Base-by-base conservation (phyloP, 805 yeast species). In the Sugiyamaella chiloensis region DNA sequence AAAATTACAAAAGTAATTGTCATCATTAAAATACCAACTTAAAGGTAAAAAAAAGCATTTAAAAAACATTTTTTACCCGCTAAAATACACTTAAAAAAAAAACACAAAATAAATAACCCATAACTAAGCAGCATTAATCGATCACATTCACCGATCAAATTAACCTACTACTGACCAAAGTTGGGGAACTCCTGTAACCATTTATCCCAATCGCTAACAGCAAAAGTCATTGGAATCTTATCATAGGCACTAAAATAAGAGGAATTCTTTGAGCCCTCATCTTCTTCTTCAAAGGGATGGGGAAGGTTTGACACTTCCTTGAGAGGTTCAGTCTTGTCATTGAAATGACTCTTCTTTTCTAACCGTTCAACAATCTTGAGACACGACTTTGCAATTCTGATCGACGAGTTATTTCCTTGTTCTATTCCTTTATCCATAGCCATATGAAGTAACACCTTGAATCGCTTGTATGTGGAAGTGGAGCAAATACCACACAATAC, bases 131-230 rank as follows among this genome's bases (percentile, higher is more conserved):
- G n/a, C n/a, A n/a, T n/a, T n/a, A n/a, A n/a, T n/a, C n/a, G n/a
- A n/a, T n/a, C n/a, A n/a, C n/a, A n/a, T n/a, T n/a, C n/a, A n/a
- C n/a, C n/a, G n/a, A n/a, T n/a, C n/a, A n/a, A n/a, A n/a, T n/a
- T n/a, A n/a, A n/a, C n/a, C n/a, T n/a, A n/a, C n/a, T n/a, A n/a
- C n/a, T n/a, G n/a, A n/a, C n/a, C n/a, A n/a, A n/a, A n/a, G n/a
- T n/a, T n/a, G 14, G 48, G 41, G 20, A 47, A 26, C 14, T 47
- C 51, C 20, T 37, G 41, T 4, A 50, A 34, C 53, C 53, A 50
- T 9, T 24, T 42, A 17, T 50, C 53, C 53, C 53, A 50, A 23
- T 50, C 53, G n/a, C 44, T 36, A 7, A 47, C 31, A 16, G 44
- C 50, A 29, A 50, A 50, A 4, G 51, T 27, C 29, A 32, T 17